Base-by-base conservation (phyloP, 2,329 filamentous ascomycete genomes). In the Orbilia brochopaga region DNA sequence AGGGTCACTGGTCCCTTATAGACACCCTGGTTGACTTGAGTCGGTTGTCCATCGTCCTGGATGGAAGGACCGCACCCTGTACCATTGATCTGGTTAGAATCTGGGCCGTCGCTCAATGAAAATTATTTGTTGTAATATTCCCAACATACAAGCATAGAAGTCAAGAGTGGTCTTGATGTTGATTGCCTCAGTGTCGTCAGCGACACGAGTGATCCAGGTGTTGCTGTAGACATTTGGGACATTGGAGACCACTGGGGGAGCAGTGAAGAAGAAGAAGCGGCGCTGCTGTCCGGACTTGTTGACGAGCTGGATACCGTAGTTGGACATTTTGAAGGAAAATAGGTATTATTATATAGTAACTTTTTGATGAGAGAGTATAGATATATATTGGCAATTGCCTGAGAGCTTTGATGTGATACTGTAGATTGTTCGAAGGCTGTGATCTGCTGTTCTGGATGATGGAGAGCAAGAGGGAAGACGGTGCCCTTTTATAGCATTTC, bases 71-170 rank as follows among this genome's bases (percentile, higher is more conserved):
- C 50, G 50, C 50, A 53, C 23, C 5, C 50, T 53, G 11, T 8
- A 2, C n/a, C 17, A 2, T 13, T 2, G 17, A 17, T 8, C 6
- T n/a, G n/a, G n/a, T n/a, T n/a, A n/a, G n/a, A n/a, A n/a, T n/a
- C n/a, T n/a, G n/a, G n/a, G n/a, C n/a, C n/a, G n/a, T n/a, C n/a
- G n/a, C n/a, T n/a, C n/a, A n/a, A n/a, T n/a, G n/a, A n/a, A n/a
- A n/a, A n/a, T n/a, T n/a, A n/a, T n/a, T n/a, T n/a, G n/a, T n/a
- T n/a, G n/a, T n/a, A n/a, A n/a, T n/a, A n/a, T n/a, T n/a, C n/a
- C 11, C 30, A 17, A 48, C 40, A 17, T 46, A 58, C 55, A 58
- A 35, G 55, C 55, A 58, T 58, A 58, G 32, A 58, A 58, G 24
- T 48, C 55, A 10, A 58, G 35, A 21, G 44, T 24, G 15, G 54